Evolutionary conservation across 192 early-diverging fungal species (phyloP), one percentile per base, ranked within the genome.

Genomic region (Umbelopsis vinacea): DNA sequence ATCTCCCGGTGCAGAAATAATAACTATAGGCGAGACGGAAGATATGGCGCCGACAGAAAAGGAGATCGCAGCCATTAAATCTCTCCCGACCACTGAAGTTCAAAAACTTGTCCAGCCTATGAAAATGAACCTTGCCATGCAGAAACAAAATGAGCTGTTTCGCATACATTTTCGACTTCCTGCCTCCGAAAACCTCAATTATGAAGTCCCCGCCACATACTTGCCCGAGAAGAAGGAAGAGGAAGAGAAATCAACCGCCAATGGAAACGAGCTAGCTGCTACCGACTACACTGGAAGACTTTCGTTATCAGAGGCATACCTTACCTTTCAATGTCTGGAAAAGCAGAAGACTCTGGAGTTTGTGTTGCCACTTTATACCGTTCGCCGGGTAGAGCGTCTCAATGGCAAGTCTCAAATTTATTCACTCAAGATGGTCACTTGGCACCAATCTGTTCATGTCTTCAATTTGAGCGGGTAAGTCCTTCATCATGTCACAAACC

Each of bases 371-470:
- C 90, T 97, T 52, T 96, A 88, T 74, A 94, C 94, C 3, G 89
- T 99, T 63, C 92, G 93, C 66, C 87, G 94, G 9, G 96, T 99
- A 12, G 98, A 99, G 79, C 85, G 94, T 19, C 78, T 94, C 60
- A 93, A 90, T 73, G 80, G 86, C n/a, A 80, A 83, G 21, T 83
- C 86, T 0, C 76, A 82, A 74, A 87, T 83, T 29, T 89, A 92
- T 54, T 85, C 90, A 23, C 85, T 99, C 46, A 86, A 90, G 2
- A 91, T 99, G 47, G 91, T 94, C 3, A 92, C 93, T 15, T 95
- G 96, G 90, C 97, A 99, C 77, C 88, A 95, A 77, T 92, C 95
- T 83, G 88, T 88, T 52, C 79, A 97, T n/a, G 81, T 91, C 17
- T 95, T 99, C 72, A 89, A 92, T 55, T 83, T 98, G 6, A 63